A percentile compares a stretch with the other conserved stretches of the same genome.
Evolutionary conservation across 345 rosid genomes (phyloP).

Genomic region (Syzygium jambos): DNA sequence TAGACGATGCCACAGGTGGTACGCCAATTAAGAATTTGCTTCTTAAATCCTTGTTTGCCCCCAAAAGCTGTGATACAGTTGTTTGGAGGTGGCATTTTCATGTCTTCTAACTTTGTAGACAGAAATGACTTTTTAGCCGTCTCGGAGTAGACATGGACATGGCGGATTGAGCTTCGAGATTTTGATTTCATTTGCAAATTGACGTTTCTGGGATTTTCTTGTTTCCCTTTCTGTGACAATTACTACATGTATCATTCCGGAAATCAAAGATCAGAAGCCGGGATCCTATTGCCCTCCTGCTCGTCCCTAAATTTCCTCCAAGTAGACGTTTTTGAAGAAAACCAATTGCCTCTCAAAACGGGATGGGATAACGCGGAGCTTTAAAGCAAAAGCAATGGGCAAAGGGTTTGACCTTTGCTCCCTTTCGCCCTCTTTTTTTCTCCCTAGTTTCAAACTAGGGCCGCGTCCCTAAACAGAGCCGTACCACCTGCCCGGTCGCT

Average conservation of each 20-base stretch:
- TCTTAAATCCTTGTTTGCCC: not conserved
- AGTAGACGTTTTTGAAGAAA: not conserved
- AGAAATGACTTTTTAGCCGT: fast-evolving
- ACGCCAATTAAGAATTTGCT: not conserved
- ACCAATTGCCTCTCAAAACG: not conserved
- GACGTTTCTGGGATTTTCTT: not conserved
- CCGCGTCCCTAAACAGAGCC: not conserved
- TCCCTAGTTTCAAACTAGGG: not conserved
- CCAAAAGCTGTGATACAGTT: fast-evolving
- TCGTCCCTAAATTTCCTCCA: not conserved
- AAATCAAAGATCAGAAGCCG: not conserved
- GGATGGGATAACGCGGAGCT: not conserved
- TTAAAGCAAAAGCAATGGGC: not conserved
- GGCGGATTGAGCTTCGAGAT: not conserved
- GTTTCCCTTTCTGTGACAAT: not conserved
- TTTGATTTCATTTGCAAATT: not conserved
- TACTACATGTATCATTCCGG: not conserved
- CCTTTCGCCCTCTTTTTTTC: not conserved
- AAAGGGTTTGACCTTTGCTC: not conserved
- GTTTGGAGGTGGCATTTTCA: not conserved
- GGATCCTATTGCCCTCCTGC: not conserved
- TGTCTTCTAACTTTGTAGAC: not conserved
- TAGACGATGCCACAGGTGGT: not conserved
- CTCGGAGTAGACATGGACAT: not conserved
- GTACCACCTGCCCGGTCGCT: not conserved